Base-by-base conservation (phyloP, 2,329 filamentous ascomycete species). In the Zalaria obscura region DNA sequence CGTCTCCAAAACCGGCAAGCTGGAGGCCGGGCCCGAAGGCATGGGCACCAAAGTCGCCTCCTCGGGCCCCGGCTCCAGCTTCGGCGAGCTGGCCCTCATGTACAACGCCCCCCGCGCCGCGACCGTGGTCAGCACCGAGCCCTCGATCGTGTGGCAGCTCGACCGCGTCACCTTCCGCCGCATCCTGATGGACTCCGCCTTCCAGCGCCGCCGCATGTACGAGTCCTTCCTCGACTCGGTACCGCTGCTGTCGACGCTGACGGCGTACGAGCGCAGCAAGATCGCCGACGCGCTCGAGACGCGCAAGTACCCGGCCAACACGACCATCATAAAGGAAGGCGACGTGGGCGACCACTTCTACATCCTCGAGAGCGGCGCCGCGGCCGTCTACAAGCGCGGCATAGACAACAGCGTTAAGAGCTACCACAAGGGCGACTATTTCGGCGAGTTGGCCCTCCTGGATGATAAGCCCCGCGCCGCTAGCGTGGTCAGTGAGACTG, bases 151-250 rank as follows among this genome's bases (percentile, higher is more conserved):
- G 6, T 98, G 91, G 91, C 87, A 87, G 18, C 72, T 98, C 39
- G 91, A 98, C 59, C 85, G 91, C 40, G 74, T 95, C 48, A 98
- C 91, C 6, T 98, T 98, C 73, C 86, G 91, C 52, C 84, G 91
- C 46, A 96, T 98, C 49, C 72, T 98, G 47, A 95, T 98, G 88
- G 89, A 96, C 65, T 93, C 85, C 33, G 93, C 91, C 3, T 96
- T 95, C 67, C 85, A 93, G 53, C 83, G 89, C 43, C 80, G 91
- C 52, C 83, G 89, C 55, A 89, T 96, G 80, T 96, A 96, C 64
- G 91, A 98, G 65, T 85, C 79, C 52, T 96, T 98, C 69, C 72
- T 98, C 25, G 88, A 93, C 59, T 87, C 94, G 58, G 91, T 96
- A 2, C 85, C 86, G 0, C 72, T 96, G 27, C 75, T 98, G 26